Evolutionary conservation across 805 yeast genomes (phyloP), one percentile per base, ranked within the genome.

Genomic region (Kodamaea leandrae): DNA sequence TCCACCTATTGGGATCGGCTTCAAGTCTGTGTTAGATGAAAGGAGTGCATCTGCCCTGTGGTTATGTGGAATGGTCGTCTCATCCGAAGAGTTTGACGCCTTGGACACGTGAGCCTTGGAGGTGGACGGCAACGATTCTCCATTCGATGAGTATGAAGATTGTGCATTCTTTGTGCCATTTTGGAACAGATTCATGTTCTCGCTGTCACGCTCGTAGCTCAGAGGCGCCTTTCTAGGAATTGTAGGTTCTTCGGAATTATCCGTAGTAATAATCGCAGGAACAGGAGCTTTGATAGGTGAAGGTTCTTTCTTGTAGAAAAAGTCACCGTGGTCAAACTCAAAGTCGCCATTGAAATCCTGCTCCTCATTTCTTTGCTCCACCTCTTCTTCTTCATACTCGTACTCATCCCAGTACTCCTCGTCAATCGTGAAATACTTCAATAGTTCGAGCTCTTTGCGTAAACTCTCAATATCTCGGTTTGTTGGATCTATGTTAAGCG

Each of bases 401-500:
- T 44, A 53, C 14, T 52, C 55, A 6, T 52, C 52, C 64, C 66
- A 64, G 40, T 64, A 65, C 48, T 69, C 75, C 51, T 87, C 96
- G 63, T 90, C 96, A 45, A 86, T 77, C 7, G 96, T 87, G 63
- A 90, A 82, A 48, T 73, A 80, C 40, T 77, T 76, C 23, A 87
- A 74, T 38, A 69, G 72, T 16, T 63, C 53, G 39, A 91, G 63
- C 50, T 86, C 91, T 3, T 63, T 59, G 49, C 77, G 78, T 72
- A 89, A 78, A 39, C 66, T 65, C 1, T 57, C 55, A 45, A 91
- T 66, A 53, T 82, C 82, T 55, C 98, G 80, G 63, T 90, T 87
- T 19, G 75, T 74, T 1, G 98, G 98, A 64, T 90, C 96, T 43
- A 91, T 76, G 9, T 95, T 83, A 42, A 91, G 70, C 46, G 85